Conservation (phyloP, 1,139 yeast genomes). For the Lodderomyces theae region DNA sequence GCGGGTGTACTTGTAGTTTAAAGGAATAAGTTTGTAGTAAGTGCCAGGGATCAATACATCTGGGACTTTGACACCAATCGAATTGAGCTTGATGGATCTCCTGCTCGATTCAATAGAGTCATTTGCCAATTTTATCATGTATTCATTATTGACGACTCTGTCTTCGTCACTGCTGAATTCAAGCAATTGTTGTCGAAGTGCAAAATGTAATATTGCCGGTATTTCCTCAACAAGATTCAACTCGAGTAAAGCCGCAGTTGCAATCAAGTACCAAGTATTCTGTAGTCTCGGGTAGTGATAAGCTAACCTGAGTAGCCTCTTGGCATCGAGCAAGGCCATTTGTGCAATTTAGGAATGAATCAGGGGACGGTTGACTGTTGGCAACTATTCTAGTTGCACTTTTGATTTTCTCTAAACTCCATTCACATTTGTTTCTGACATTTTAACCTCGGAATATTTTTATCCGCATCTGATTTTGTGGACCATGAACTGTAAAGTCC, state of each 20-base stretch:
- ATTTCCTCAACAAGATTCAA: slow-evolving; percentile 81
- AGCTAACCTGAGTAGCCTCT: slow-evolving; percentile 57
- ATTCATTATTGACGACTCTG: slow-evolving; percentile 20
- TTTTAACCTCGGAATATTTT: too few relatives aligned
- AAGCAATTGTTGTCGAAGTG: slow-evolving; percentile 50
- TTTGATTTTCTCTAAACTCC: too few relatives aligned
- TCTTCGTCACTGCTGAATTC: slow-evolving; percentile 12
- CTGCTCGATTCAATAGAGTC: slow-evolving; percentile 36
- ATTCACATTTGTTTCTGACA: too few relatives aligned
- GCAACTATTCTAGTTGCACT: too few relatives aligned
- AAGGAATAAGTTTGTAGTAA: slow-evolving; percentile 38
- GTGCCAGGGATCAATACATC: slow-evolving; percentile 41
- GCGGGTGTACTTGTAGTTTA: slow-evolving; percentile 29
- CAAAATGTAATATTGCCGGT: slow-evolving; percentile 72
- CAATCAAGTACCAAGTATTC: slow-evolving; percentile 64
- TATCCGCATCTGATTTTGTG: too few relatives aligned
- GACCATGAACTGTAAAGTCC: too few relatives aligned
- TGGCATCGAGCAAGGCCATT: slow-evolving; percentile 50
- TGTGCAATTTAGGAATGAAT: too few relatives aligned
- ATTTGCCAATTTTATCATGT: slow-evolving; percentile 28
- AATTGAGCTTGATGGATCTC: slow-evolving; percentile 34
- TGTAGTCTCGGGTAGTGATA: slow-evolving; percentile 49
- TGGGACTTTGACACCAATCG: slow-evolving; percentile 43
- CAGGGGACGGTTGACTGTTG: too few relatives aligned
- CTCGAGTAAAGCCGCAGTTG: slow-evolving; percentile 79